Conservation (phyloP, 1,139 yeast genomes). For the Geotrichum reessii region DNA sequence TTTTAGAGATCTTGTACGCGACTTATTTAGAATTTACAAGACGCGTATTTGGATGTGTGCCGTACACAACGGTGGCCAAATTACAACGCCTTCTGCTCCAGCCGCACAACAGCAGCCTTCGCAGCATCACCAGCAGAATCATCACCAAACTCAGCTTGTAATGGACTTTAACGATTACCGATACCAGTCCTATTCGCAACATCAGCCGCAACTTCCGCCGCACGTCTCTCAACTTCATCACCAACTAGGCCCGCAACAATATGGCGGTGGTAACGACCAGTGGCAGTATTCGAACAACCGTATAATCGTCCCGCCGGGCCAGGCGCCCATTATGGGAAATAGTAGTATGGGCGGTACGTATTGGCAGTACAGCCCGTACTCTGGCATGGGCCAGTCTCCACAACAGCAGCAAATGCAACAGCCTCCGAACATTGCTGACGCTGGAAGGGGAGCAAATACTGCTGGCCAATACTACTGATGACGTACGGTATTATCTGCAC, state of each 20-base stretch:
- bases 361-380: background rate
- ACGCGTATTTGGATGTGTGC: conserved; percentile 98
- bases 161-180: background rate
- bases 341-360: background rate
- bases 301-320: background rate
- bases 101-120: background rate
- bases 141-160: background rate
- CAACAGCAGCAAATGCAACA: background rate
- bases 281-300: background rate
- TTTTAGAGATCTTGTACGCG: conserved; percentile 86
- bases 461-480: background rate
- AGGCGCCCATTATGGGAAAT: background rate
- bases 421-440: background rate
- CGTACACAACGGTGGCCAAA: conserved; percentile 35
- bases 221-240: background rate
- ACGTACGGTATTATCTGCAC: background rate
- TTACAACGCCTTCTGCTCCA: background rate
- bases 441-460: background rate
- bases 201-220: background rate
- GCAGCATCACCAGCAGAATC: background rate
- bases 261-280: background rate
- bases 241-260: background rate
- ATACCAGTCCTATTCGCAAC: background rate
- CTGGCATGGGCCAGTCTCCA: background rate
- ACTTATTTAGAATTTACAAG: conserved; percentile 85